Conservation (phyloP, 805 yeast genomes). For the Spathaspora gorwiae region DNA sequence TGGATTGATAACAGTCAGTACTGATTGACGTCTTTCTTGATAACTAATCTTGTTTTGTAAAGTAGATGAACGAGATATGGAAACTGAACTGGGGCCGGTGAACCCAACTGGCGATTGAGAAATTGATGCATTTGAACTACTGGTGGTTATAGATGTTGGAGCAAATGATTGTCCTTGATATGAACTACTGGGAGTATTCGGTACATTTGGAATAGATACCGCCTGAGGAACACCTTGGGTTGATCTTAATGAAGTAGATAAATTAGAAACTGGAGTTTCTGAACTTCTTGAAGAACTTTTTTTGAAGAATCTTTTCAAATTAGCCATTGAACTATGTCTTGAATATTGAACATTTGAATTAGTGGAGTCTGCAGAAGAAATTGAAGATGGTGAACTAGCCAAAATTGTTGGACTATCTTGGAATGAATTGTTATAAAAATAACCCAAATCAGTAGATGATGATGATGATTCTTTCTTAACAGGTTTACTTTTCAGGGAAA, state of each 20-base stretch:
- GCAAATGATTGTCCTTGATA: conserved; percentile 16
- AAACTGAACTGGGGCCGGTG: conserved; percentile 15
- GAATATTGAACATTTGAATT: conserved; percentile 28
- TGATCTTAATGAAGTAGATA: conserved; percentile 23
- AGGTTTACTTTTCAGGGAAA: conserved; percentile 34
- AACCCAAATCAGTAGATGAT: conserved; percentile 39
- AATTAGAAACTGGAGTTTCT: conserved; percentile 14
- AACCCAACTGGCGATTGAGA: conserved; percentile 25
- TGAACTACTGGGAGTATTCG: conserved; percentile 5
- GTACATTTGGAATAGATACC: conserved; percentile 7
- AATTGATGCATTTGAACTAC: conserved; percentile 31
- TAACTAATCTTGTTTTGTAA: conserved; percentile 26
- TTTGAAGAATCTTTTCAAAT: conserved; percentile 68
- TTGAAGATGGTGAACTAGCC: conserved; percentile 27
- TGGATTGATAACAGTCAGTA: conserved; percentile 21
- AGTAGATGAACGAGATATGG: conserved; percentile 28
- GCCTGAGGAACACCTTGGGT: background rate
- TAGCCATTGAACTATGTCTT: conserved; percentile 76
- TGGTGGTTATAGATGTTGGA: conserved; percentile 19
- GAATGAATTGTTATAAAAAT: conserved; percentile 35
- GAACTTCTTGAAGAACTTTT: conserved; percentile 22
- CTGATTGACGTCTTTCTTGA: conserved; percentile 35
- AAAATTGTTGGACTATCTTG: conserved; percentile 15
- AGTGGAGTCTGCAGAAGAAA: conserved; percentile 35
- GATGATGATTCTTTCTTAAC: conserved; percentile 29